Evolutionary conservation across 495 filamentous ascomycete species (phyloP), one percentile per base, ranked within the genome.

Genomic region (Glarea lozoyensis): DNA sequence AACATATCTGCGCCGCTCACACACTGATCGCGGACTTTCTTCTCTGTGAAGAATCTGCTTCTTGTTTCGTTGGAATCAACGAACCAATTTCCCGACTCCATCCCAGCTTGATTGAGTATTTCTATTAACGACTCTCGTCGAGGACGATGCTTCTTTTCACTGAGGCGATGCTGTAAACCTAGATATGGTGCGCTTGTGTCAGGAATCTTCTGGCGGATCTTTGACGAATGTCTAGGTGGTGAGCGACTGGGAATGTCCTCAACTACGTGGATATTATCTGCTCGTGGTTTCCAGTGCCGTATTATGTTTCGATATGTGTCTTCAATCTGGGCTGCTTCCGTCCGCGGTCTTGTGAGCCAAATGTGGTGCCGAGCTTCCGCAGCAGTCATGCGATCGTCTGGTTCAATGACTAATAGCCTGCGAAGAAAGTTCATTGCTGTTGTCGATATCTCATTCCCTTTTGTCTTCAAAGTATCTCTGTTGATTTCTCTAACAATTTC

Each of bases 291-390:
- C 78, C 79, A 83, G 43, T 68, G 59, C 23, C 51, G 47, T 17
- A 71, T 68, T 0, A 69, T 59, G 25, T 61, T 48, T 22, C 61
- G 10, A 37, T 79, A 80, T 0, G 71, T 45, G 0, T 60, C 60
- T 19, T 74, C 61, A 32, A 78, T 65, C n/a, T 61, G 56, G 4
- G 25, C 27, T 10, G 50, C 50, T 51, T 56, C 46, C 67, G 60
- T 10, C 4, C 49, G 35, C 12, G 55, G 48, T 35, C 72, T 67
- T 2, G 59, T 70, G 51, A 84, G 78, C 81, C 81, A 86, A 10
- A 39, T 23, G 60, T 86, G 79, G 12, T 51, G 19, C 43, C 80
- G 53, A 3, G 78, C 78, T 58, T 77, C 51, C 10, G 61, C 63
- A 3, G 68, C 75, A 29, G 66, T 68, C 59, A 81, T 65, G 19